These are phyloP conservation scores for Rhizopogon roseolus DNA, from an alignment of 768 basidiomycete genomes.

Conservation along the genomic window DNA sequence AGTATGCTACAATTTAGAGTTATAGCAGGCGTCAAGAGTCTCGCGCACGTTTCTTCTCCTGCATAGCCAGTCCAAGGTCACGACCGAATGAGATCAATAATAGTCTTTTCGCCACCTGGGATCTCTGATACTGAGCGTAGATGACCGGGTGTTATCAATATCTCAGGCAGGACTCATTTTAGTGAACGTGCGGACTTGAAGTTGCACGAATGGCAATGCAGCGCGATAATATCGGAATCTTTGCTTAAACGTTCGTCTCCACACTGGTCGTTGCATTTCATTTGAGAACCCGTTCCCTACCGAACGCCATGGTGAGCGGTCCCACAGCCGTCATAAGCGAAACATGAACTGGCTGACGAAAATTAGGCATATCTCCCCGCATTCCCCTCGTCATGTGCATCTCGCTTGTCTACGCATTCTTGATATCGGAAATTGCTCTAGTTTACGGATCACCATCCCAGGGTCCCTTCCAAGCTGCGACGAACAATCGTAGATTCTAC, in stretches of 20 bases:
- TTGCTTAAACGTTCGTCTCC: slow-evolving; percentile 23
- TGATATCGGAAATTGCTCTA: slow-evolving; percentile 4
- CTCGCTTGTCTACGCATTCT: slow-evolving; percentile 6
- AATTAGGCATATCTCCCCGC: background rate
- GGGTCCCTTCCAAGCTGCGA: slow-evolving; percentile 10
- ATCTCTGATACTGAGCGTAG: too few relatives aligned
- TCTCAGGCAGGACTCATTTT: too few relatives aligned
- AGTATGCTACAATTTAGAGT: too few relatives aligned
- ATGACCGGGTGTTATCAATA: too few relatives aligned
- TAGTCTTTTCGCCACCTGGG: too few relatives aligned
- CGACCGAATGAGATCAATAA: too few relatives aligned
- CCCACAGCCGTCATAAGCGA: background rate
- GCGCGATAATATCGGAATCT: background rate
- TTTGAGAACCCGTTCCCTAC: background rate
- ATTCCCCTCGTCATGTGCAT: background rate
- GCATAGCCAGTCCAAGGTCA: too few relatives aligned
- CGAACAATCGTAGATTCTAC: slow-evolving; percentile 28
- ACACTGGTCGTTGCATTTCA: slow-evolving; percentile 13
- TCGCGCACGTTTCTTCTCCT: too few relatives aligned
- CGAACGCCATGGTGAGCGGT: background rate
- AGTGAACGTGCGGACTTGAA: background rate
- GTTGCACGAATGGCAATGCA: background rate
- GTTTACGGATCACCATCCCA: slow-evolving; percentile 25
- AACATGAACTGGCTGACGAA: background rate
- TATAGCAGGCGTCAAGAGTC: too few relatives aligned